Evolutionary conservation across 441 rosid genomes (phyloP), one percentile per base, ranked within the genome.

Genomic region (Erysimum cheiri): DNA sequence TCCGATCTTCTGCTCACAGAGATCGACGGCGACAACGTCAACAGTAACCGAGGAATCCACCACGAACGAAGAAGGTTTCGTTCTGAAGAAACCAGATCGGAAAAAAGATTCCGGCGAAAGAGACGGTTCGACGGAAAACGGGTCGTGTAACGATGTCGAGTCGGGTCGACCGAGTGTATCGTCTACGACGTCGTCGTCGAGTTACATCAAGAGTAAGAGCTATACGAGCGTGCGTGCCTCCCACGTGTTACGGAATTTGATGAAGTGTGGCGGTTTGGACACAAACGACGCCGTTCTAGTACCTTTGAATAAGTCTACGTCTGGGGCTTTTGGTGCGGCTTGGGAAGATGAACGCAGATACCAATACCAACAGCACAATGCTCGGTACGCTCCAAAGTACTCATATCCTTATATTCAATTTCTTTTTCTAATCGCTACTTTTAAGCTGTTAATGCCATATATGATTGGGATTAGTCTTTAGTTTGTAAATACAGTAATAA

Each of bases 231-330:
- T 55, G 4, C 78, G 87, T 53, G 77, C 85, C 32, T 77, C 90
- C 0, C 73, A 70, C 22, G 69, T 81, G 76, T 61, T 90, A 15
- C 63, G 89, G 43, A 84, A 70, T 69, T 77, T 83, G 66, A 66
- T 87, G 41, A 78, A 64, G 31, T 90, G 97, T 40, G 82, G 94
- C 10, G 81, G 85, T 49, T 73, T 64, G 17, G 86, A 81, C 31
- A 82, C 86, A 9, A 79, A 84, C 58, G 88, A 88, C 22, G 70
- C 79, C 24, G 88, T 78, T 24, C 31, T 87, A 15, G 78, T 84
- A 48, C 65, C 60, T 49, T 48, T 76, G 67, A 75, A 77, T 37
- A 76, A 59, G 60, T 66, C 75, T 52, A 48, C 54, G 39, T 39
- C 53, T 39, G 60, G 47, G 9, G 35, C 47, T 60, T 71, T 65